These are phyloP conservation scores for Aspergillus cristatus DNA, from an alignment of 495 filamentous ascomycete genomes.

Conservation along the genomic window DNA sequence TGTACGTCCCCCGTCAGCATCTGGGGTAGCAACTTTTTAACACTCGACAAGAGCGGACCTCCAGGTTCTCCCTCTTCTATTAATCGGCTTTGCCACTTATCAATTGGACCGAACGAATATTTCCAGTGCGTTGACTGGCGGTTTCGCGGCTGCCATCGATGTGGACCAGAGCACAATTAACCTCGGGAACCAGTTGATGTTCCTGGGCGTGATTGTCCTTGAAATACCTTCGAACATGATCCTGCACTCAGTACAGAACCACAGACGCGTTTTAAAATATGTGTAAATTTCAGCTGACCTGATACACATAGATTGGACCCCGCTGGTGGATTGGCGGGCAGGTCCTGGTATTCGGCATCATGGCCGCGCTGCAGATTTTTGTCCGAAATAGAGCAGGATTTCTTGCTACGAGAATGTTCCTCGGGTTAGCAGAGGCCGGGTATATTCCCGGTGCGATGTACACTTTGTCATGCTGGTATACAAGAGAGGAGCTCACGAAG, in stretches of 20 bases:
- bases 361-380: conserved; percentile 45
- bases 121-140: conserved; percentile 35
- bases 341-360: conserved; percentile 43
- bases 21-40: too few relatives aligned
- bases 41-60: conserved; percentile 17
- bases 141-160: conserved; percentile 33
- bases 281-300: neutral
- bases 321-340: conserved; percentile 41
- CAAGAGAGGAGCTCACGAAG: conserved; percentile 35
- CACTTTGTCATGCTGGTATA: conserved; percentile 49
- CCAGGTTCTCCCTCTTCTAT: conserved; percentile 38
- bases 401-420: conserved; percentile 32
- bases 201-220: conserved; percentile 42
- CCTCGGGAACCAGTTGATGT: conserved; percentile 44
- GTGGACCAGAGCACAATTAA: conserved; percentile 46
- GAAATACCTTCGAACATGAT: conserved; percentile 47
- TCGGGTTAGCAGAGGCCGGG: conserved; percentile 45
- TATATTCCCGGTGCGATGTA: conserved; percentile 50
- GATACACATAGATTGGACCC: conserved; percentile 42
- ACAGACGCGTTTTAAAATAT: too few relatives aligned
- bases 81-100: conserved; percentile 41
- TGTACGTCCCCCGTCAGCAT: too few relatives aligned
- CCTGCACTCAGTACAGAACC: too few relatives aligned
- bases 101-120: conserved; percentile 42
- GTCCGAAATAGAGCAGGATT: conserved; percentile 36